phyloP scores from a whole-genome alignment of 2,329 filamentous ascomycete species.

The Fusarium siculi region DNA sequence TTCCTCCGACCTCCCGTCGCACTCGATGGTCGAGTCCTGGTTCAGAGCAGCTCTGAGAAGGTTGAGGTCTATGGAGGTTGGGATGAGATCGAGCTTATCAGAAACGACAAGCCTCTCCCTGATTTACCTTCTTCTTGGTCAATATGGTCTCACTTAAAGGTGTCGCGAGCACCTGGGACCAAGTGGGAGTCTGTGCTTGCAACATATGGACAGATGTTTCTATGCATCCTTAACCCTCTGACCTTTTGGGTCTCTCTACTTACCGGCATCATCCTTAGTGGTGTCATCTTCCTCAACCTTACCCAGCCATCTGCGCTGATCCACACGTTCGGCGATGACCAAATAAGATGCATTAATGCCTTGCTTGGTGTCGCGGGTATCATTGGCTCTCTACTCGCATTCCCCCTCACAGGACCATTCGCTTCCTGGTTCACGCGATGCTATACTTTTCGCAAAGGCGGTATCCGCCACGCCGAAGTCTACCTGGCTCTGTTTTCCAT shows the following conservation, averaged over 20 bases:
- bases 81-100: constrained; percentile 3
- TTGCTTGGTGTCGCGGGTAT: constrained; percentile 6
- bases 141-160: constrained; percentile 1
- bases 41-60: constrained; percentile 20
- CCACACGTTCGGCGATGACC: accelerated
- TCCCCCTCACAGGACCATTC: constrained; percentile 18
- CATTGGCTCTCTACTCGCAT: constrained; percentile 2
- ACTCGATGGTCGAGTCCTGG: constrained; percentile 9
- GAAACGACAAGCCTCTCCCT: constrained; percentile 7
- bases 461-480: constrained; percentile 29
- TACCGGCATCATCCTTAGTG: constrained; percentile 20
- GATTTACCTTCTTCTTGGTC: neutral
- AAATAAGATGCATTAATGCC: neutral
- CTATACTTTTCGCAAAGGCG: constrained; percentile 10
- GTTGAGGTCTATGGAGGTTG: constrained; percentile 20
- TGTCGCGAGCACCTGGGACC: constrained; percentile 14
- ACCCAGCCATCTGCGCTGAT: constrained; percentile 5
- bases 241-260: constrained; percentile 37
- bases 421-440: constrained; percentile 24
- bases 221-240: constrained; percentile 34
- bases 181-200: constrained; percentile 2
- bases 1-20: constrained; percentile 32
- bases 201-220: constrained; percentile 34
- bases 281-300: constrained; percentile 19
- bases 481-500: constrained; percentile 16